phyloP scores from a whole-genome alignment of 2,329 filamentous ascomycete species.

The Colletotrichum higginsianum region DNA sequence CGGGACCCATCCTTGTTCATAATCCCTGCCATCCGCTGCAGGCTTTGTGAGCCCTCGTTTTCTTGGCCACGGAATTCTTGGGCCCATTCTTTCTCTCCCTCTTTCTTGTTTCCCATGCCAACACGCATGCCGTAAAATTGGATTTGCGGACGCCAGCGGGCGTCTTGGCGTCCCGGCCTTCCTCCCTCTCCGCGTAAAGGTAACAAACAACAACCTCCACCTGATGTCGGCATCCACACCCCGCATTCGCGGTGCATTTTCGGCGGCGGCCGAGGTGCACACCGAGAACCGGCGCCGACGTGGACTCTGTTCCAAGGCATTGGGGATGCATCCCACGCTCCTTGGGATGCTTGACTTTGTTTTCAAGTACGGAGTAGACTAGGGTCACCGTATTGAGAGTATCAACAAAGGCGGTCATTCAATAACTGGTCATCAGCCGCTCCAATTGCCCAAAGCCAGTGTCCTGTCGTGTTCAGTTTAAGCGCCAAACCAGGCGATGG shows the following conservation, averaged over 20 bases:
- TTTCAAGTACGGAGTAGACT: no score
- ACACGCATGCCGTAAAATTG: conserved; percentile 14
- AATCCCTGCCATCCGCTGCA: conserved; percentile 6
- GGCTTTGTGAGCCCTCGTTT: not conserved
- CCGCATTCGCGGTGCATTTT: not conserved
- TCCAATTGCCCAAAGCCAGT: no score
- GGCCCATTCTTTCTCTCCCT: not conserved
- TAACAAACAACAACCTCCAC: conserved; percentile 6
- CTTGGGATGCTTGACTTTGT: no score
- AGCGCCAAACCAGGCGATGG: no score
- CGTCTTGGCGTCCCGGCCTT: conserved; percentile 30
- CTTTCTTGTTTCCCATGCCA: conserved; percentile 4
- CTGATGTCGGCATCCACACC: conserved; percentile 18
- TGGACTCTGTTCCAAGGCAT: no score
- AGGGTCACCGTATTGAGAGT: no score
- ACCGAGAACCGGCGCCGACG: no score
- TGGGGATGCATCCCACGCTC: no score
- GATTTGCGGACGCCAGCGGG: conserved; percentile 17
- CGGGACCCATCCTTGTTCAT: not conserved
- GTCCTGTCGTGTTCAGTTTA: no score
- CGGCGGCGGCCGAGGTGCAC: not conserved
- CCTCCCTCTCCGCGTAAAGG: conserved; percentile 1
- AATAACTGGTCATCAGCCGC: no score
- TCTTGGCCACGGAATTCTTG: conserved; percentile 2
- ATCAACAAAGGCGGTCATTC: no score